Evolutionary conservation across 108 stramenopile species (phyloP), one percentile per base, ranked within the genome.

Genomic region (Schizochytrium sp.): DNA sequence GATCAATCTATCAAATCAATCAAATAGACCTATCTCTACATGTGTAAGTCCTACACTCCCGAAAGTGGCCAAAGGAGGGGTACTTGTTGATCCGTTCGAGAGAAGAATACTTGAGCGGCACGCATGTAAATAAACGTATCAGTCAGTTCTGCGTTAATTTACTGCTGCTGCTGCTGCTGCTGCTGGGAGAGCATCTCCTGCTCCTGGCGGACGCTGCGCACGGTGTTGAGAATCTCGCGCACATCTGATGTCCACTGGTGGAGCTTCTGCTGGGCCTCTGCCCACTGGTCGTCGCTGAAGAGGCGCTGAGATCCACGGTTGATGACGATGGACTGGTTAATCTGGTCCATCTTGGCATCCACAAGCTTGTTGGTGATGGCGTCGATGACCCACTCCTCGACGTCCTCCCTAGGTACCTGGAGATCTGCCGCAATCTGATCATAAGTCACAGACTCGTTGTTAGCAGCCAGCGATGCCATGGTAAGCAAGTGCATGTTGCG

Each of bases 281-380:
- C 28, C 76, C 76, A 83, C 3, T 83, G 76, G 76, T 49, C 47
- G 15, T 83, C 76, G 76, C 50, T 83, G 76, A 83, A 53, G 15
- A 83, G 53, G 47, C 76, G 76, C 76, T 83, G 76, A 47, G 76
- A 49, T 47, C 76, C 76, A 42, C 76, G 76, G 76, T 83, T 83
- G 28, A 83, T 83, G 53, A 83, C 76, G 53, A 83, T 83, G 76
- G 50, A 55, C 76, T 83, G 76, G 76, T 56, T 42, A 10, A 83
- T 47, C 76, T 83, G 76, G 76, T 83, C 76, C 76, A 83, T 83
- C 76, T 83, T 83, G 47, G 76, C 76, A 40, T 83, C 76, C 28
- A 83, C 55, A 40, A 83, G 50, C 53, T 83, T 83, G 53, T n/a
- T 83, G 45, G 76, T 83, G 53, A 83, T 83, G 53, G 50, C 76